These are phyloP conservation scores for Coprinopsis cinerea DNA, from an alignment of 768 basidiomycete genomes.

Conservation along the genomic window DNA sequence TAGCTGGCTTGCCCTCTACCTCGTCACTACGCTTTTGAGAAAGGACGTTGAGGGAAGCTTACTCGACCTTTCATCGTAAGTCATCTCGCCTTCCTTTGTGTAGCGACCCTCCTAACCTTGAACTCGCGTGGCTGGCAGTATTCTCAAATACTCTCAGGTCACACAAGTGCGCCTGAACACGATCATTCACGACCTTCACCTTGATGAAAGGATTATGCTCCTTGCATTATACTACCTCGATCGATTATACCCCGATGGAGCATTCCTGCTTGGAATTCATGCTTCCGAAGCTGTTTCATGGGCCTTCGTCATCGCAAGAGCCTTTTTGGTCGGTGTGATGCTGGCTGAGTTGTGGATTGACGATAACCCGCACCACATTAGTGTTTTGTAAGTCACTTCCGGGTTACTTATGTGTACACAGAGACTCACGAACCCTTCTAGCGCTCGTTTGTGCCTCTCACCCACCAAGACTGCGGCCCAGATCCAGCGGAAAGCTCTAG, in stretches of 20 bases:
- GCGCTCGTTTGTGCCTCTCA: not conserved
- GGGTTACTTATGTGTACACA: not conserved
- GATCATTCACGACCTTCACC: not conserved
- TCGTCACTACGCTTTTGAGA: not conserved
- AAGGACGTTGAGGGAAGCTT: not conserved
- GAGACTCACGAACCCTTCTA: not conserved
- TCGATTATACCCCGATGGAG: constrained; percentile 27
- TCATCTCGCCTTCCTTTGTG: not conserved
- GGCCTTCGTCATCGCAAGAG: constrained; percentile 29
- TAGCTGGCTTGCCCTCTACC: not conserved
- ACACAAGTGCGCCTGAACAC: not conserved
- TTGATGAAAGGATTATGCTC: not conserved
- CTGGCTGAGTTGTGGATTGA: constrained; percentile 62
- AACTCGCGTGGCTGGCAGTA: not conserved
- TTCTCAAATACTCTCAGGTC: not conserved
- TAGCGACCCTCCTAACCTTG: not conserved
- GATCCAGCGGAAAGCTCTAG: not conserved
- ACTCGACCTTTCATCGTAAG: not conserved
- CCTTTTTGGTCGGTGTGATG: constrained; percentile 47
- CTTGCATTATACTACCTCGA: not conserved
- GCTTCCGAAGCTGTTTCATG: constrained; percentile 32
- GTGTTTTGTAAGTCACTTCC: constrained; percentile 39
- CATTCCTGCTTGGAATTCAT: constrained; percentile 22
- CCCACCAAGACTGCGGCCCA: not conserved
- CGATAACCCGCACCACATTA: constrained; percentile 46